A percentile compares a stretch with the other conserved stretches of the same genome.
These are phyloP conservation scores for Annona cherimola DNA, from an alignment of 164 flowering plant species.

Conservation along the genomic window DNA sequence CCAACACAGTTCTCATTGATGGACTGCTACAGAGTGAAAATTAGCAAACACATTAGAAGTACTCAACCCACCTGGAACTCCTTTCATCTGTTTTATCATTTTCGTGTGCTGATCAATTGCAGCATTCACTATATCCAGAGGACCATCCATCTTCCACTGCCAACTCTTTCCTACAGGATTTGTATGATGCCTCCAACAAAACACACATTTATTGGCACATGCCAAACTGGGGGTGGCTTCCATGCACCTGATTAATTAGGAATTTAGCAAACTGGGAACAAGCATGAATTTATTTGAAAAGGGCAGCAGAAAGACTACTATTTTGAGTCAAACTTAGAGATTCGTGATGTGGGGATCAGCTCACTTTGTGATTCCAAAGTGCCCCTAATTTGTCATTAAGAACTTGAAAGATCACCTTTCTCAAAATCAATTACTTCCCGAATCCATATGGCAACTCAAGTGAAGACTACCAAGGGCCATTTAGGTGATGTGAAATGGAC, in stretches of 20 bases:
- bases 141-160: constrained; percentile 99
- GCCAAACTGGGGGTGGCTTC: constrained; percentile 98
- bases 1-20: no score
- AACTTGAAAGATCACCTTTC: no score
- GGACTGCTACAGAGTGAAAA: background rate
- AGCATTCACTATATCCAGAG: constrained; percentile 72
- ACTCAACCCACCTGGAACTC: constrained; percentile 75
- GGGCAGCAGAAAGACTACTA: no score
- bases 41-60: background rate
- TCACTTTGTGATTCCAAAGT: no score
- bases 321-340: no score
- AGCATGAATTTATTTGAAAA: background rate
- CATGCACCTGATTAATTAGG: constrained; percentile 69
- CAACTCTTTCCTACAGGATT: constrained; percentile 98
- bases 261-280: background rate
- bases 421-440: no score
- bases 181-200: constrained; percentile 99
- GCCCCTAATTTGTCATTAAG: no score
- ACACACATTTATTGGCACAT: constrained; percentile 99
- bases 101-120: constrained; percentile 83
- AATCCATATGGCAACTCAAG: no score
- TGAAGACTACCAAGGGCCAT: no score
- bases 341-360: no score
- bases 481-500: no score
- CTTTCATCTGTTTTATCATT: constrained; percentile 99